A percentile compares a stretch with the other conserved stretches of the same genome.
These are phyloP conservation scores for Aspergillus sp. DNA, from an alignment of 2,329 filamentous ascomycete species.

Conservation along the genomic window DNA sequence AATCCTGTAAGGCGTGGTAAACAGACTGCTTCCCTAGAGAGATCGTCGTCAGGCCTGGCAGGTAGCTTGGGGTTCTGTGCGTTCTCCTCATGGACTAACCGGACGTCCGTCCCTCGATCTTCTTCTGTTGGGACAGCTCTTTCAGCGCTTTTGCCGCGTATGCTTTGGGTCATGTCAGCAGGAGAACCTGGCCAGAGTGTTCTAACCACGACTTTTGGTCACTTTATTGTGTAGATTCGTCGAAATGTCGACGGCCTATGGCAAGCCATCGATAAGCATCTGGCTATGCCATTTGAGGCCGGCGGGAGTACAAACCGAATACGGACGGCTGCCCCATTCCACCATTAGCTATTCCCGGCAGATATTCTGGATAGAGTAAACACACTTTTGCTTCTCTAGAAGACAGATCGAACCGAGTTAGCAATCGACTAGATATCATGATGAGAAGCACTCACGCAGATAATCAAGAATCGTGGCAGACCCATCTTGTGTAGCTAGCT, in stretches of 20 bases:
- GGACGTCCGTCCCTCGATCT: slow-evolving; percentile 49
- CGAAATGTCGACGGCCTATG: slow-evolving; percentile 48
- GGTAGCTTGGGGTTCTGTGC: no score
- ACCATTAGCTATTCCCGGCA: slow-evolving; percentile 2
- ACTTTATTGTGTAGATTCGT: slow-evolving; percentile 53
- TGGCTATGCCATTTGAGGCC: not conserved
- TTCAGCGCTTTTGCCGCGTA: slow-evolving; percentile 53
- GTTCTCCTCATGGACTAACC: slow-evolving; percentile 37
- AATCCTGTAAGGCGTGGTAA: slow-evolving; percentile 49
- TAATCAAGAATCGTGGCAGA: slow-evolving; percentile 41
- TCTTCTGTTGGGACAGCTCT: slow-evolving; percentile 51
- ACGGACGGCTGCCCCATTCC: slow-evolving; percentile 38
- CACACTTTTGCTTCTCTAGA: slow-evolving; percentile 41
- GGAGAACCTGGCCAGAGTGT: not conserved
- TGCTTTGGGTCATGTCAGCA: slow-evolving; percentile 25
- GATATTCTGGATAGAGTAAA: not conserved
- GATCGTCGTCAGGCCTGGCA: no score
- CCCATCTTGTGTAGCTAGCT: slow-evolving; percentile 17
- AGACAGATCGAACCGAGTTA: not conserved
- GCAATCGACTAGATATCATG: not conserved
- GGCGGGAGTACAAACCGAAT: slow-evolving; percentile 36
- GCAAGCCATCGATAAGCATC: not conserved
- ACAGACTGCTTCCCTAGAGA: slow-evolving; percentile 51
- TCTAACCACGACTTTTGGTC: slow-evolving; percentile 44
- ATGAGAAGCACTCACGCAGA: slow-evolving; percentile 33